Conservation (phyloP, 2,329 filamentous ascomycete species). For the Cladosporium sp. region DNA sequence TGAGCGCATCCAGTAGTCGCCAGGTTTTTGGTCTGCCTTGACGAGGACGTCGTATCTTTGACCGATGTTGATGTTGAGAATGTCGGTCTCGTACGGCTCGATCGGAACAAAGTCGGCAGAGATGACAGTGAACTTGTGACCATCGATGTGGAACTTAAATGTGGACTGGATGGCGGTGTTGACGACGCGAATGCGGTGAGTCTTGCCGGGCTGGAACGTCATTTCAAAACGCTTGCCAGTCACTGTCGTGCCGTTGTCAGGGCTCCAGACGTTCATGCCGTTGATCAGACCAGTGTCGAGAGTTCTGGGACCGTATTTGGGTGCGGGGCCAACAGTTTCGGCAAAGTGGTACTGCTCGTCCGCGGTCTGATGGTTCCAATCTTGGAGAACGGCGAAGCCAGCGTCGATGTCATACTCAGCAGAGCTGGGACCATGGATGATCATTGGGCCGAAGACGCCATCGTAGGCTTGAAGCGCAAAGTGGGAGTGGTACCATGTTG, state of each 20-base stretch:
- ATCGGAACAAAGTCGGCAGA: slow-evolving; percentile 34
- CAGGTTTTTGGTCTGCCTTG: slow-evolving; percentile 22
- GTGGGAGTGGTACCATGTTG: slow-evolving; percentile 37
- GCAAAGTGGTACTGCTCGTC: not conserved
- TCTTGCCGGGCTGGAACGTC: slow-evolving; percentile 23
- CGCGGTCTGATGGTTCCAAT: slow-evolving; percentile 33
- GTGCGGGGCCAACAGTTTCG: slow-evolving; percentile 27
- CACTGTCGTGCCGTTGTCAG: slow-evolving; percentile 15
- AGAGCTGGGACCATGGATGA: slow-evolving; percentile 37
- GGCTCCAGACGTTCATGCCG: slow-evolving; percentile 35
- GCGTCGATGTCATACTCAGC: slow-evolving; percentile 35
- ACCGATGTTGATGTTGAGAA: slow-evolving; percentile 33
- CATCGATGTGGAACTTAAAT: slow-evolving; percentile 40
- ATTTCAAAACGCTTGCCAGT: slow-evolving; percentile 27
- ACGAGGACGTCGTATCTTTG: slow-evolving; percentile 30
- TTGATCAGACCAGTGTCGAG: slow-evolving; percentile 42
- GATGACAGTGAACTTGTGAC: slow-evolving; percentile 35
- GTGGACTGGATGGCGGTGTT: slow-evolving; percentile 35
- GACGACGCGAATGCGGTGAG: slow-evolving; percentile 28
- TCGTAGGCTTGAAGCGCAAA: slow-evolving; percentile 36
- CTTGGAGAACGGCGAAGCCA: slow-evolving; percentile 31
- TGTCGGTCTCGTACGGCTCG: slow-evolving; percentile 31
- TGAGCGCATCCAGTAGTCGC: slow-evolving; percentile 29
- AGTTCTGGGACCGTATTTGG: slow-evolving; percentile 26
- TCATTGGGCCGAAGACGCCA: slow-evolving; percentile 35